Percentiles rank a stretch among this genome's conserved stretches.
phyloP scores from a whole-genome alignment of 441 rosid species.

The Populus hybrid region DNA sequence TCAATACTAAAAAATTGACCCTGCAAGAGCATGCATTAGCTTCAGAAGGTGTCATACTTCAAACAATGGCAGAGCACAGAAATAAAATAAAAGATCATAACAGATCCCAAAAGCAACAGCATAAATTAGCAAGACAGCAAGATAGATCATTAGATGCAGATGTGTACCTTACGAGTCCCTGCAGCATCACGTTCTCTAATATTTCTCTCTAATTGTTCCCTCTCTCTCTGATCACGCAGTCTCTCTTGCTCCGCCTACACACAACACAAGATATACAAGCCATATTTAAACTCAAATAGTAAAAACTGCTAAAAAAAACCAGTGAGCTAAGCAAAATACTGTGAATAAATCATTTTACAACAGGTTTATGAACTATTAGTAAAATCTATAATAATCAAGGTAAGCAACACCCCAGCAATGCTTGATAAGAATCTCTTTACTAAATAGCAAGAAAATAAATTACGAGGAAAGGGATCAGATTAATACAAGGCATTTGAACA shows the following conservation, averaged over 20 bases:
- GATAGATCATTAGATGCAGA: background rate
- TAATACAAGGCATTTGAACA: background rate
- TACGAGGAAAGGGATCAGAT: background rate
- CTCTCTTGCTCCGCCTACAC: conserved; percentile 92
- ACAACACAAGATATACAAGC: conserved; percentile 18
- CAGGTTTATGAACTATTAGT: background rate
- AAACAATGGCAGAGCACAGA: background rate
- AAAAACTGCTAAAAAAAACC: background rate
- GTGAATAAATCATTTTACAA: background rate
- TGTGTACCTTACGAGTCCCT: conserved; percentile 71
- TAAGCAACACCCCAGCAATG: background rate
- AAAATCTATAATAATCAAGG: background rate
- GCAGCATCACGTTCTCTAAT: conserved; percentile 87
- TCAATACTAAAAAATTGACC: background rate
- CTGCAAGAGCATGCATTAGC: background rate
- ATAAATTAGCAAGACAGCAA: background rate
- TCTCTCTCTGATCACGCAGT: conserved; percentile 86
- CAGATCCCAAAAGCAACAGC: background rate
- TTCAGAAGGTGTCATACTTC: background rate
- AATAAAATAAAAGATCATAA: background rate
- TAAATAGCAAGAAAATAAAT: background rate
- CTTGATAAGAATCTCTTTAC: background rate
- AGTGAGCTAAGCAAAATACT: background rate
- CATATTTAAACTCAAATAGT: conserved; percentile 12
- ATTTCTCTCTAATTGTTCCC: conserved; percentile 79